Evolutionary conservation across 2,329 filamentous ascomycete genomes (phyloP), one percentile per base, ranked within the genome.

Genomic region (Fusarium hostae): DNA sequence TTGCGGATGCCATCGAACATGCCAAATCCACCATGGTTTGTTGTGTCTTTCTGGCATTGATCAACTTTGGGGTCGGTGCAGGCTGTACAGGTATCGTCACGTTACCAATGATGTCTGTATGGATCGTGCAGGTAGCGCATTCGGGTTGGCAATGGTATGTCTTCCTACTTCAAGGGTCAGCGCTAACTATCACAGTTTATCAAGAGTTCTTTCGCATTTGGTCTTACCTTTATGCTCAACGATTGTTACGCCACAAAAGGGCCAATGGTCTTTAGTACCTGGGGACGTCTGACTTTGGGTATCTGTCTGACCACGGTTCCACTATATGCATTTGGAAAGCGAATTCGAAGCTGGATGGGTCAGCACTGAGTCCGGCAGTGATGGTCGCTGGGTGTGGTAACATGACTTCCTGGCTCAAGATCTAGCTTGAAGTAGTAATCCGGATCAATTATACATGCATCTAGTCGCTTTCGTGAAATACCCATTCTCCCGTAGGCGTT

Each of bases 51-150:
- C 12, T 59, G 28, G 57, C 57, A 4, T 41, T 59, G 9, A 43
- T 59, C 18, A 59, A 59, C 24, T 59, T 59, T 26, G 57, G 57
- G 1, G 45, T 59, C 0, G 57, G 57, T 1, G 45, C 45, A 9
- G 57, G 57, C 9, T 59, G 57, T 3, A 59, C 57, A 8, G 45
- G 57, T 5, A 59, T 59, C 22, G 45, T 59, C 13, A 59, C 57
- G 11, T 59, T 6, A 59, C 57, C 34, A 59, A 52, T 24, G 57
- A 59, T 9, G 57, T 40, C 5, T 59, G 45, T 3, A 22, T 59
- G 45, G 44, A 51, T 28, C 35, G 35, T 11, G 57, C 57, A 35
- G 57, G 45, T 5, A 50, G 26, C 16, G 57, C 57, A 7, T 59
- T 59, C 5, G 57, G 57, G 6, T 9, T 59, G 1, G 45, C 57